Evolutionary conservation across 108 stramenopile genomes (phyloP).

Genomic region (Mediolabrus comicus): DNA sequence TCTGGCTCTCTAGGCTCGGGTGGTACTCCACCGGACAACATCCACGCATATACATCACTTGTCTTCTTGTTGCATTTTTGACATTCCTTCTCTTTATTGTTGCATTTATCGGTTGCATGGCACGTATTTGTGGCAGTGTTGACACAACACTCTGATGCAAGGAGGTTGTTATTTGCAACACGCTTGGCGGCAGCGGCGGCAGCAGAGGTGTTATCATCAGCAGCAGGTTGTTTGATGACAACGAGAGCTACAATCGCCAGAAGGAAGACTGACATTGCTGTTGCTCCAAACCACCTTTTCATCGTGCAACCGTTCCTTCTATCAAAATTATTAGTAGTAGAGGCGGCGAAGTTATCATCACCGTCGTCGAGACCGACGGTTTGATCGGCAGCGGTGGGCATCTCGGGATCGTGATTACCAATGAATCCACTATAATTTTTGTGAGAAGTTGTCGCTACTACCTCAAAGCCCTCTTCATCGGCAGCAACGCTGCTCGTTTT

Average conservation of each 20-base stretch:
- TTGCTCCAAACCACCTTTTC: background rate
- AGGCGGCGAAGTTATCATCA: background rate
- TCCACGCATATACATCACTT: background rate
- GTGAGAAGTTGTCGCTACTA: too few species aligned
- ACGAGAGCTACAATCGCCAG: background rate
- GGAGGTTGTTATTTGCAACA: background rate
- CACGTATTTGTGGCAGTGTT: background rate
- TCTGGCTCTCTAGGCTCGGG: background rate
- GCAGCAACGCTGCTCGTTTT: background rate
- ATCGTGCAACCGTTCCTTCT: background rate
- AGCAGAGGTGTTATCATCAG: background rate
- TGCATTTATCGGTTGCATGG: background rate
- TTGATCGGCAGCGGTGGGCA: background rate
- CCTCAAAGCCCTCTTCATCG: background rate
- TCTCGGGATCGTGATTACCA: background rate
- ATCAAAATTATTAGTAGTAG: too few species aligned
- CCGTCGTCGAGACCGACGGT: background rate
- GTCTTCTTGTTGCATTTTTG: background rate
- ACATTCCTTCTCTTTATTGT: background rate
- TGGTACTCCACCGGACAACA: background rate
- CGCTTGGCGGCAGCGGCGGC: background rate
- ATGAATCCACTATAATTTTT: too few species aligned
- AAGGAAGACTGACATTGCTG: background rate
- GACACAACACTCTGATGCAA: background rate
- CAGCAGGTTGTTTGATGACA: background rate